Base-by-base conservation (phyloP, 345 rosid species). In the Salix viminalis region DNA sequence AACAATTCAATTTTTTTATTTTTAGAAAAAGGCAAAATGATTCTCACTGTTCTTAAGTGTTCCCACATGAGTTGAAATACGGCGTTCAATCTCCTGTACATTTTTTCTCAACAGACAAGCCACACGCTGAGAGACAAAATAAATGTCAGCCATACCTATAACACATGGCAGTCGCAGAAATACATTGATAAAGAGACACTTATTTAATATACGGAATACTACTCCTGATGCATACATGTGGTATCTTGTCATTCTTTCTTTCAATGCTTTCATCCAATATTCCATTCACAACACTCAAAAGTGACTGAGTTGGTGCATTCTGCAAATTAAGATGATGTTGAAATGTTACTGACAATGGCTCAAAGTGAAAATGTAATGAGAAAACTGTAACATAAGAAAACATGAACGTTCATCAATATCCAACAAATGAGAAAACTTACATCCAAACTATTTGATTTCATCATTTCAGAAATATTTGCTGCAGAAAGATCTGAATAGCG, bases 41-140 rank as follows among this genome's bases (percentile, higher is more conserved):
- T 19, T 66, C 64, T 84, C 85, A 96, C 99, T 41, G 94, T 96
- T 92, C 94, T 85, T 75, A 96, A 79, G 79, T 92, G 98, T 34
- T 94, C 98, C 98, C 60, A 97, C 95, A 85, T 96, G 99, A 77
- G 99, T 96, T 76, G 99, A 91, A 85, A 96, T 90, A 2, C 99
- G 94, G 24, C 97, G 85, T 83, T 91, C 99, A 70, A 96, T 94
- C 91, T 96, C 98, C 82, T 87, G 99, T 77, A 91, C 97, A 6
- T 90, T 94, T 85, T 91, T 93, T 75, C 97, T 89, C 72, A 96
- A 67, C 1, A 96, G 87, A 79, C 89, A 88, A 6, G 92, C 97
- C 23, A 90, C 97, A 72, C 96, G 95, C 99, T 96, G 94, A 64
- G 32, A 30, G 4, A 30, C 32, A 30, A 30, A 30, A 72, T 58